These are phyloP conservation scores for Diospyros lotus DNA, from an alignment of 148 eudicot species.

Conservation along the genomic window DNA sequence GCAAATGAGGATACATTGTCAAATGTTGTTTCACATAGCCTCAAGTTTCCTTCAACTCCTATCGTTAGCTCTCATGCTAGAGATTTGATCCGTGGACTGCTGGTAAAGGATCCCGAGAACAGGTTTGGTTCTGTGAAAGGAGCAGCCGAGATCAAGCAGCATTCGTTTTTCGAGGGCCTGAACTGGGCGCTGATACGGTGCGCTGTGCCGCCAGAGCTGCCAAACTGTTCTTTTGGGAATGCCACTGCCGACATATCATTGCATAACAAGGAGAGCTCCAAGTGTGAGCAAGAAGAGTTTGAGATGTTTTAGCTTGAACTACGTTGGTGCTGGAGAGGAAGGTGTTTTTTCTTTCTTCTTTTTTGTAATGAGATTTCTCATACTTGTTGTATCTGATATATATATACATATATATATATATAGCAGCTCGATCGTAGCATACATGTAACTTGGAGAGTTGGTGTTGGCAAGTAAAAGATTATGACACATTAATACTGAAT, in stretches of 20 bases:
- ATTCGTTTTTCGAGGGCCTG: constrained; percentile 68
- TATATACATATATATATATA: background rate
- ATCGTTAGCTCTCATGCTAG: constrained; percentile 60
- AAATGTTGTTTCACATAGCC: constrained; percentile 52
- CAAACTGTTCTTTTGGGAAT: constrained; percentile 28
- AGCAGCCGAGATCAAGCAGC: constrained; percentile 72
- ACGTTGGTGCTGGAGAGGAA: background rate
- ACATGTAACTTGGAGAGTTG: constrained; percentile 4
- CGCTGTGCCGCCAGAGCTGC: constrained; percentile 69
- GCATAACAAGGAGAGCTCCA: constrained; percentile 22
- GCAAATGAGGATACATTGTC: constrained; percentile 60
- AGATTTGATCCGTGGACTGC: constrained; percentile 56
- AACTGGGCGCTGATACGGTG: constrained; percentile 83
- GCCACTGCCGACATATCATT: background rate
- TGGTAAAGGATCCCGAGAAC: constrained; percentile 57
- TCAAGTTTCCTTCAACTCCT: constrained; percentile 53
- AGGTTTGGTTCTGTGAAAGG: constrained; percentile 70
- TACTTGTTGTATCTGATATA: constrained; percentile 6
- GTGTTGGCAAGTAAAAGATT: constrained; percentile 4
- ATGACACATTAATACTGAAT: background rate
- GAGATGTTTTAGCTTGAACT: constrained; percentile 44
- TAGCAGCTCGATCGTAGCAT: background rate
- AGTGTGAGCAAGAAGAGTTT: constrained; percentile 34
- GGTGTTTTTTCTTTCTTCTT: constrained; percentile 6
- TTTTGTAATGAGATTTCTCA: constrained; percentile 6